These are phyloP conservation scores for Yarrowia keelungensis DNA, from an alignment of 805 yeast species.

Conservation along the genomic window DNA sequence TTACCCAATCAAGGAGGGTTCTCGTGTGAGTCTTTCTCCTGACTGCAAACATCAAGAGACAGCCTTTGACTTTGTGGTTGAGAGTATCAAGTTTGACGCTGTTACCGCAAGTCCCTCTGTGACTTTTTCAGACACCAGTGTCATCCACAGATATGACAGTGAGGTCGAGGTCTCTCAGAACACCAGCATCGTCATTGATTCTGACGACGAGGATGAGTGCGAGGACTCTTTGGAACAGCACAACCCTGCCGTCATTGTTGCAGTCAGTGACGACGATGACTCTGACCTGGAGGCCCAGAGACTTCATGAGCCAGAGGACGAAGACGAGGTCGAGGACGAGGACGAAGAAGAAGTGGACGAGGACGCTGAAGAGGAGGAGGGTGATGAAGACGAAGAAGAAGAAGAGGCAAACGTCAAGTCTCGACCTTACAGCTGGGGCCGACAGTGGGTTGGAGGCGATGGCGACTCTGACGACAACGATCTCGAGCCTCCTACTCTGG, in stretches of 20 bases:
- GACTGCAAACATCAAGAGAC: neutral
- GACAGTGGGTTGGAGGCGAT: too few species aligned
- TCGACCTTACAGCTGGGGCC: too few species aligned
- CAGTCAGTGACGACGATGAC: conserved; percentile 27
- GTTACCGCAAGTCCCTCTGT: neutral
- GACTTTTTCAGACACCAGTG: neutral
- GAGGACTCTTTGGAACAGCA: neutral
- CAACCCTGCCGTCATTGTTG: too few species aligned
- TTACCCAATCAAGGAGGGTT: conserved; percentile 8
- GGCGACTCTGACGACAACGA: too few species aligned
- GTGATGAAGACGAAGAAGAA: neutral
- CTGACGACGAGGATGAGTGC: conserved; percentile 1
- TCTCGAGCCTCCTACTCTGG: too few species aligned
- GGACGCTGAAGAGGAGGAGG: neutral
- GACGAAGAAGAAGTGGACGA: neutral
- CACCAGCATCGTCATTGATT: conserved; percentile 1
- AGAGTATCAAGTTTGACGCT: neutral
- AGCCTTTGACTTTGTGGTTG: conserved; percentile 12
- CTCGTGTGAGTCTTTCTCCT: neutral
- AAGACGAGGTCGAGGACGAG: neutral
- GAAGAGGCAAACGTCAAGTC: neutral
- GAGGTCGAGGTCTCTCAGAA: neutral
- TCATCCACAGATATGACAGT: neutral
- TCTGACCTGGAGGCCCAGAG: too few species aligned
- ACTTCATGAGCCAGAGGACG: neutral